Evolutionary conservation across 208 protist species (phyloP).

Genomic region (Acanthamoeba culbertsoni): DNA sequence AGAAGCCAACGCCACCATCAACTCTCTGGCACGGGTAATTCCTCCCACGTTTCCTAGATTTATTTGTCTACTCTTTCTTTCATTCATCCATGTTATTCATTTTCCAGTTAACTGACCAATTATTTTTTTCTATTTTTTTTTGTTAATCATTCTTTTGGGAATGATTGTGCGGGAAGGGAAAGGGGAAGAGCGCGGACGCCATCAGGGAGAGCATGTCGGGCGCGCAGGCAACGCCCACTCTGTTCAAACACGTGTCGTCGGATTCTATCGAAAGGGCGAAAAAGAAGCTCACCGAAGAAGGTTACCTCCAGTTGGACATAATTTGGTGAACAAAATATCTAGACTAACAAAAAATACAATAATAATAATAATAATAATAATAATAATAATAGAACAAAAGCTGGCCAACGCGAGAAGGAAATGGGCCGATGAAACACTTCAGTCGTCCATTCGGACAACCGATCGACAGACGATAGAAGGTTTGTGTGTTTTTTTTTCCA

Average conservation of each 20-base stretch:
- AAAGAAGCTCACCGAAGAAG: neutral
- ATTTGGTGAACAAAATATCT: neutral
- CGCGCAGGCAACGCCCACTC: neutral
- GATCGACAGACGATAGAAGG: conserved; percentile 5
- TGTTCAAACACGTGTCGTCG: neutral
- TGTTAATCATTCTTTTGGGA: too few relatives aligned
- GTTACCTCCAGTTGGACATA: neutral
- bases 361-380: too few relatives aligned
- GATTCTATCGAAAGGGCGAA: conserved; percentile 11
- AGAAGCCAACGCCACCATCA: neutral
- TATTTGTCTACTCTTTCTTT: too few relatives aligned
- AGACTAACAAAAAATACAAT: too few relatives aligned
- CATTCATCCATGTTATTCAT: too few relatives aligned
- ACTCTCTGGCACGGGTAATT: neutral
- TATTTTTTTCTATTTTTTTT: too few relatives aligned
- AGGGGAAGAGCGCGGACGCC: neutral
- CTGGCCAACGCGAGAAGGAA: neutral
- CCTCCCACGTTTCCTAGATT: neutral
- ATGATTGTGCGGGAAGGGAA: neutral
- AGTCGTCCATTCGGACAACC: neutral
- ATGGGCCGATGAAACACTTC: neutral
- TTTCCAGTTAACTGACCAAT: too few relatives aligned
- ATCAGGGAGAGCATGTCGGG: neutral
- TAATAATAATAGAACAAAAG: neutral
- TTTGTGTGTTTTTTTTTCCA: neutral